These are phyloP conservation scores for Barbatosphaeria neglecta DNA, from an alignment of 495 filamentous ascomycete species.

Conservation along the genomic window DNA sequence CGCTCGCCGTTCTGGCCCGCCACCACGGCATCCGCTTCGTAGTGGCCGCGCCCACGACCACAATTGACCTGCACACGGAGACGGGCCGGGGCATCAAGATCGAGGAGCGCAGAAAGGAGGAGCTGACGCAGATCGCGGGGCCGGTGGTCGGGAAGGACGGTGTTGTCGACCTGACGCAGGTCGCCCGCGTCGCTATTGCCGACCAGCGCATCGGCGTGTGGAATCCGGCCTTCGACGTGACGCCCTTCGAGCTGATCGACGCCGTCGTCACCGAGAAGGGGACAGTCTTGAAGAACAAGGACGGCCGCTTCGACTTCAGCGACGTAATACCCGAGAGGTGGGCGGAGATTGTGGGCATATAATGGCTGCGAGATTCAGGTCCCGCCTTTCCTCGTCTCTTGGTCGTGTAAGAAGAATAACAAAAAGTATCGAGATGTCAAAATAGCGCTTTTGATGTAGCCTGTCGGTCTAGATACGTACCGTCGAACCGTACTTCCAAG, in stretches of 20 bases:
- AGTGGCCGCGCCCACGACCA: slow-evolving; percentile 88
- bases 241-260: slow-evolving; percentile 76
- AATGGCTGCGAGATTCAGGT: no score
- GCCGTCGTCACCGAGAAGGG: slow-evolving; percentile 89
- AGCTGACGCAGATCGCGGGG: slow-evolving; percentile 73
- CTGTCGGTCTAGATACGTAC: no score
- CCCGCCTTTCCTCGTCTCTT: no score
- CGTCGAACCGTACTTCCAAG: no score
- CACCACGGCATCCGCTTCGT: slow-evolving; percentile 88
- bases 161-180: slow-evolving; percentile 35
- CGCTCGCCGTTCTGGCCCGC: slow-evolving; percentile 72
- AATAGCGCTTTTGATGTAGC: no score
- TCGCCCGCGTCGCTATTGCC: slow-evolving; percentile 68
- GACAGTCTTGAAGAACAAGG: slow-evolving; percentile 62
- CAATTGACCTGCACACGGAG: slow-evolving; percentile 72
- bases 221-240: slow-evolving; percentile 96
- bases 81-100: slow-evolving; percentile 72
- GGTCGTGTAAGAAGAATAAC: no score
- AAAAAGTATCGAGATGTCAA: not conserved
- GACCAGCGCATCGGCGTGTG: slow-evolving; percentile 74
- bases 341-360: slow-evolving; percentile 16
- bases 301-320: slow-evolving; percentile 65
- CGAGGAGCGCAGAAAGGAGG: slow-evolving; percentile 67
- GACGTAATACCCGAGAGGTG: slow-evolving; percentile 39
- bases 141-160: slow-evolving; percentile 42